Evolutionary conservation across 371 early-diverging fungal species (phyloP), one percentile per base, ranked within the genome.

Genomic region (Umbelopsis sp.): DNA sequence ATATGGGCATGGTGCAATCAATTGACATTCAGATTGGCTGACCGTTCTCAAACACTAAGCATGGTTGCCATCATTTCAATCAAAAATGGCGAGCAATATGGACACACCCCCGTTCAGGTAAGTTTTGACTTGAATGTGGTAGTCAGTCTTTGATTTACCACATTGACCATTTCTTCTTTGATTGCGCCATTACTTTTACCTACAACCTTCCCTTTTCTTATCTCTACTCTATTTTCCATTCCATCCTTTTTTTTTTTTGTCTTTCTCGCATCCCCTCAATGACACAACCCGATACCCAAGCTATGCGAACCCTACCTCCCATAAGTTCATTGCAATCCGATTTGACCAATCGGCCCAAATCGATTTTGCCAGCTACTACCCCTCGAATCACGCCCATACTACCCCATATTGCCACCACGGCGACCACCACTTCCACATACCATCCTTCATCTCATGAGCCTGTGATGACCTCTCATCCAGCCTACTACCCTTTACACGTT

Each of bases 121-220:
- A 25, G 24, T 25, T 45, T 9, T 24, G 65, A 45, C 20, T 65
- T 65, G 22, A 18, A 4, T 11, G 10, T 63, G 4, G 63, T 46
- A 29, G 8, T 9, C 18, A 25, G 18, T 10, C 29, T 24, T 45
- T 20, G 6, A 16, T 53, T n/a, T 29, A 4, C 12, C 41, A 38
- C 12, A 25, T 64, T 64, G 41, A 22, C 20, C 25, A 64, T 44
- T 64, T 45, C 64, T 14, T 41, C 45, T 64, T 64, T 64, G 41
- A 24, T 64, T 64, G 25, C 44, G 64, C 38, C 38, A 64, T 64
- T 41, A 12, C 41, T 41, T 22, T 22, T 22, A 22, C 22, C 22
- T 22, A 22, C 22, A 22, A 22, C 22, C 64, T 64, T 64, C 44
- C 45, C n/a, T 22, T 14, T 44, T n/a, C 44, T 25, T 44, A 11